These are phyloP conservation scores for Diaporthe aspalathi DNA, from an alignment of 2,329 filamentous ascomycete species.

Conservation along the genomic window DNA sequence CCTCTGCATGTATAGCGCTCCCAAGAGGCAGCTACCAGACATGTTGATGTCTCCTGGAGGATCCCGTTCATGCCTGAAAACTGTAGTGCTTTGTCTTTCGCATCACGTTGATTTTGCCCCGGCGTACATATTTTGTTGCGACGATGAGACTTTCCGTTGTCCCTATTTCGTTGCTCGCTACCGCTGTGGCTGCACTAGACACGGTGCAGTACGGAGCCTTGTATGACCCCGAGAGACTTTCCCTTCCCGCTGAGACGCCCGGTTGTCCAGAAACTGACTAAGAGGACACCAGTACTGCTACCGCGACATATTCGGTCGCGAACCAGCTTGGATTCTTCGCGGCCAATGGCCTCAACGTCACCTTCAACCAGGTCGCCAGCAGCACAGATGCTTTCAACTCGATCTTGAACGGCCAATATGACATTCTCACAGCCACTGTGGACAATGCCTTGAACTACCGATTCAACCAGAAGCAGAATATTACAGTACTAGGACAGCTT, in stretches of 20 bases:
- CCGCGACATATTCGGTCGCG: conserved; percentile 47
- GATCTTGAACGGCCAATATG: conserved; percentile 44
- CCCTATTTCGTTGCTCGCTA: conserved; percentile 5
- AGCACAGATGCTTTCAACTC: conserved; percentile 44
- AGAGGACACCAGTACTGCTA: conserved; percentile 33
- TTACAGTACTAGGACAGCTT: conserved; percentile 48
- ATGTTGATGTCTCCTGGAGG: neutral
- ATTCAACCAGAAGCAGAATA: conserved; percentile 44
- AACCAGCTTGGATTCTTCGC: conserved; percentile 47
- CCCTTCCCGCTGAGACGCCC: neutral
- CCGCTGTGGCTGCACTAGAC: conserved; percentile 6
- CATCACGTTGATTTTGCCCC: neutral
- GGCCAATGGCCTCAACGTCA: conserved; percentile 45
- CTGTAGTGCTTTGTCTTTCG: neutral
- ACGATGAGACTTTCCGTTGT: conserved; percentile 21
- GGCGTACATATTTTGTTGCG: conserved; percentile 14
- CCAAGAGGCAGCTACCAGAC: neutral
- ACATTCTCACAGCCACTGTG: conserved; percentile 46
- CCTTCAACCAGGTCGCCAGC: conserved; percentile 46
- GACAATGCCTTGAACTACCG: conserved; percentile 48
- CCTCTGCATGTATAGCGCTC: conserved; percentile 9
- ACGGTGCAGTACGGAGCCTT: conserved; percentile 40
- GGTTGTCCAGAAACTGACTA: neutral
- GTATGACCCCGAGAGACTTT: conserved; percentile 33
- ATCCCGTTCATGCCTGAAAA: neutral